phyloP scores from a whole-genome alignment of 208 protist genomes.

The Trypanosoma boissoni region DNA sequence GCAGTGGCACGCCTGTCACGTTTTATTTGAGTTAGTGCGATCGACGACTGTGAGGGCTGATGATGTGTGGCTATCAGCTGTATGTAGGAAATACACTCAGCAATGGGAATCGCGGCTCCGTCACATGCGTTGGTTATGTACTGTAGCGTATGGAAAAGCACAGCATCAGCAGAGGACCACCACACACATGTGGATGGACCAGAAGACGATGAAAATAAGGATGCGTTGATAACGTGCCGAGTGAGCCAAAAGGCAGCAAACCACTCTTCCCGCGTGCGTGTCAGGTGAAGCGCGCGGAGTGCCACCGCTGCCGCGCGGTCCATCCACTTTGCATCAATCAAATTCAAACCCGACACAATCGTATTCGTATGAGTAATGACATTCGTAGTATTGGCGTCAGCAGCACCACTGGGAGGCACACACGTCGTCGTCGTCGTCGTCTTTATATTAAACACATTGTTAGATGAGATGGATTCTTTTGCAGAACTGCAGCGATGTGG shows the following conservation, averaged over 20 bases:
- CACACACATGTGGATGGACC: background rate
- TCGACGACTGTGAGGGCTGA: background rate
- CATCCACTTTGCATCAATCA: background rate
- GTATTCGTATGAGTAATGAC: no score
- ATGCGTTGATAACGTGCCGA: background rate
- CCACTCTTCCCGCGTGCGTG: conserved; percentile 23
- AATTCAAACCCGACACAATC: no score
- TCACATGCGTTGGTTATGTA: conserved; percentile 21
- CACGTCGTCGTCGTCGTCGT: no score
- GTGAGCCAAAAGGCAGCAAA: conserved; percentile 18
- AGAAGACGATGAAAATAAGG: background rate
- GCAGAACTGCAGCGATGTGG: no score
- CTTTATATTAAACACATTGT: no score
- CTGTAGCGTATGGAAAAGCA: conserved; percentile 19
- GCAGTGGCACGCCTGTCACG: conserved; percentile 3
- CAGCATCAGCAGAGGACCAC: conserved; percentile 4
- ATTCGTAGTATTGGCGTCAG: background rate
- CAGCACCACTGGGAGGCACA: background rate
- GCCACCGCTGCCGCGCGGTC: conserved; percentile 1
- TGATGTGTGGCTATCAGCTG: conserved; percentile 1
- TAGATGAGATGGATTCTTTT: no score
- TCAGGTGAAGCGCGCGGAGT: conserved; percentile 11
- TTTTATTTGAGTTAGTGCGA: background rate
- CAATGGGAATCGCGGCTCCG: conserved; percentile 7
- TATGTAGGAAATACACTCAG: conserved; percentile 4